Evolutionary conservation across 495 filamentous ascomycete species (phyloP).

Genomic region (Talaromyces thailandensis): DNA sequence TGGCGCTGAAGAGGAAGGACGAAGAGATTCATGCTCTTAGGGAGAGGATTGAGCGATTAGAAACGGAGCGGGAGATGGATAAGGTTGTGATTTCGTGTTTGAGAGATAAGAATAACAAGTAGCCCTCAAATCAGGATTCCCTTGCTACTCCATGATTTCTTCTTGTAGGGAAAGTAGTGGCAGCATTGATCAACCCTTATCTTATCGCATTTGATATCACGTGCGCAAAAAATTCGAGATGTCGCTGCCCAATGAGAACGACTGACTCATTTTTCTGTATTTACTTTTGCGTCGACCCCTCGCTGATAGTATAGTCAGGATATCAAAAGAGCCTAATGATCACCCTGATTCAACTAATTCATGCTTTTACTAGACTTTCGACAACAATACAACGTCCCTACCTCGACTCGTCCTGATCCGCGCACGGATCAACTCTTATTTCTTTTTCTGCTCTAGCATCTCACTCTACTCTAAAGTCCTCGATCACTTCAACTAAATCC

Average conservation of each 20-base stretch:
- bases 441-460: conserved; percentile 17
- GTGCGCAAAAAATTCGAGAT: not conserved
- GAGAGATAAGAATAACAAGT: conserved; percentile 3
- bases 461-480: not conserved
- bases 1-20: conserved; percentile 53
- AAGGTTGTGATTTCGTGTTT: conserved; percentile 29
- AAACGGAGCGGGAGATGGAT: conserved; percentile 30
- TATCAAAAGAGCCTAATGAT: not conserved
- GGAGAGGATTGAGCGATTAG: conserved; percentile 26
- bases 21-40: conserved; percentile 46
- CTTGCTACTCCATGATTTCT: not conserved
- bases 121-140: not conserved
- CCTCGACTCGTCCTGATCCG: not conserved
- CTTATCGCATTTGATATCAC: not conserved
- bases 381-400: not conserved
- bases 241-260: conserved; percentile 1
- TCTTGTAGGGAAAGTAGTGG: not conserved
- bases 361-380: not conserved
- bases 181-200: not conserved
- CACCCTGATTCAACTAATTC: not conserved
- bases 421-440: conserved; percentile 10
- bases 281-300: not conserved
- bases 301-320: not conserved
- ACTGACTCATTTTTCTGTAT: not conserved
- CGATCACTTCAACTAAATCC: not conserved